Conservation (phyloP, 495 filamentous ascomycete species). For the Penicillium desertorum region DNA sequence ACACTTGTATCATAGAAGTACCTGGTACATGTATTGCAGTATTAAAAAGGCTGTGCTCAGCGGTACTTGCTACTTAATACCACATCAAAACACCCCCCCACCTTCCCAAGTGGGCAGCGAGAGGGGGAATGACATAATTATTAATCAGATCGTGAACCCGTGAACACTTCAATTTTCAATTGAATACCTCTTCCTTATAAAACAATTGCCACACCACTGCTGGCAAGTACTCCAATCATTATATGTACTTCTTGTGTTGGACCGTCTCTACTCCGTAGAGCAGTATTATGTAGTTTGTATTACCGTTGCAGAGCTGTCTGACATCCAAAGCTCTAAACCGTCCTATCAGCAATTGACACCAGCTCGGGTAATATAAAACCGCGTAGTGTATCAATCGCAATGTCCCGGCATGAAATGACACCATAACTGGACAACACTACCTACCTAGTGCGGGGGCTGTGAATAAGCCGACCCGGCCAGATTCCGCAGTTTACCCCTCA, state of each 20-base stretch:
- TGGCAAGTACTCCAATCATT: not conserved
- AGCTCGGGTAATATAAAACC: slow-evolving; percentile 5
- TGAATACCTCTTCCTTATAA: not conserved
- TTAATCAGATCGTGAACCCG: not conserved
- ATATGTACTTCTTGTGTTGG: not conserved
- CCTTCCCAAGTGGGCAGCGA: slow-evolving; percentile 34
- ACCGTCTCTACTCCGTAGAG: too few relatives aligned
- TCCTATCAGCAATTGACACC: not conserved
- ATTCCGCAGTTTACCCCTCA: slow-evolving; percentile 15
- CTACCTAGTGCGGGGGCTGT: slow-evolving; percentile 28
- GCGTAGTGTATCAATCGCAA: too few relatives aligned
- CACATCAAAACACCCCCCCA: slow-evolving; percentile 27
- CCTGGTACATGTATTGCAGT: not conserved
- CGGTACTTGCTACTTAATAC: slow-evolving; percentile 17
- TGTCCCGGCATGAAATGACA: not conserved
- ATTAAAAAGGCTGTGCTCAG: not conserved
- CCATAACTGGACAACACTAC: not conserved
- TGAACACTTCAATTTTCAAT: not conserved
- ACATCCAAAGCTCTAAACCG: not conserved
- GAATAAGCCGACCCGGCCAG: slow-evolving; percentile 33
- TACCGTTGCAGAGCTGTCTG: not conserved
- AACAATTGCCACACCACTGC: not conserved
- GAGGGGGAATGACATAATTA: slow-evolving; percentile 35
- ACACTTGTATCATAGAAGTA: not conserved
- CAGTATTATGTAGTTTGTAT: not conserved